A percentile compares a stretch with the other conserved stretches of the same genome.
Conservation (phyloP, 371 early-diverging fungal genomes). For the Mortierella sp. region DNA sequence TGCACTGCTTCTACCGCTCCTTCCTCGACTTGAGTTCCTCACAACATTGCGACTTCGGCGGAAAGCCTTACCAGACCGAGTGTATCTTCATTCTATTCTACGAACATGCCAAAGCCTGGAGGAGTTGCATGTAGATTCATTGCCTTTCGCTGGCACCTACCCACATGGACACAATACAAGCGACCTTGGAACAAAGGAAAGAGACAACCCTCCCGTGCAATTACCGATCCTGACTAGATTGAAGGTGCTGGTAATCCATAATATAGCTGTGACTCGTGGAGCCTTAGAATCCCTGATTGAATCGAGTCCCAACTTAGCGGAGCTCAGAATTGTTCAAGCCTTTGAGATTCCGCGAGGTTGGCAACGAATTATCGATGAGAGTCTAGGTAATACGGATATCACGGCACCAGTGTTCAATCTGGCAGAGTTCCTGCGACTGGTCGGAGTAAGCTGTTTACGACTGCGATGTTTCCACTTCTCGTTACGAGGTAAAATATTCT, state of each 20-base stretch:
- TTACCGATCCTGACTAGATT: neutral
- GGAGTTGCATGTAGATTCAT: too few relatives aligned
- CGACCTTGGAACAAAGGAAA: neutral
- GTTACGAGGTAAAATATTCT: neutral
- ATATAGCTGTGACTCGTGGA: neutral
- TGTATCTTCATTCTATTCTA: too few relatives aligned
- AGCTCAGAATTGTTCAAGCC: neutral
- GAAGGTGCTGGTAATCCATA: neutral
- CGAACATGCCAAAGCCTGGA: too few relatives aligned
- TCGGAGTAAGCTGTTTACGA: neutral
- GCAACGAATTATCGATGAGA: neutral
- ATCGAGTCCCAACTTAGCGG: neutral
- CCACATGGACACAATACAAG: too few relatives aligned
- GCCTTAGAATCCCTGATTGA: neutral
- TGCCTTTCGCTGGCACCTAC: too few relatives aligned
- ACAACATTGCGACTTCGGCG: too few relatives aligned
- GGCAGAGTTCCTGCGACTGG: neutral
- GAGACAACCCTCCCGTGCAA: neutral
- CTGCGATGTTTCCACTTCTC: neutral
- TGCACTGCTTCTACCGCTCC: too few relatives aligned
- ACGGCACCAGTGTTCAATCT: neutral
- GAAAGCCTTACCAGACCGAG: too few relatives aligned
- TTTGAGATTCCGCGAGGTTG: neutral
- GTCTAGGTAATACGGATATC: neutral
- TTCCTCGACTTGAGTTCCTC: too few relatives aligned